phyloP scores from a whole-genome alignment of 2,329 filamentous ascomycete genomes.

The Dryadomyces sulphureus region DNA sequence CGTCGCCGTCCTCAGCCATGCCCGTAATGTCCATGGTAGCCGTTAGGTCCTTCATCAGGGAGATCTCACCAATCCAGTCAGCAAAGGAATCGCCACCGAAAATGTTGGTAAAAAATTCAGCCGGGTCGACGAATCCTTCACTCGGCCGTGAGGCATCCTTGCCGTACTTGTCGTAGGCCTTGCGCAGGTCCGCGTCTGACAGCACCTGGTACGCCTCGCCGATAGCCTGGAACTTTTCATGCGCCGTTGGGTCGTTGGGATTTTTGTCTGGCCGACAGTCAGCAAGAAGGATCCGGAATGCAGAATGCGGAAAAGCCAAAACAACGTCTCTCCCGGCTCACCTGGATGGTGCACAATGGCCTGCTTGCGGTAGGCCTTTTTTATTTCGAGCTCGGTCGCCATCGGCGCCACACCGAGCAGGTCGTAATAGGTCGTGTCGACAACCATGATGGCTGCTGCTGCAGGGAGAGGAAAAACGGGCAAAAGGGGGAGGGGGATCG shows the following conservation, averaged over 20 bases:
- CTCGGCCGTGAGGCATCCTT: slow-evolving; percentile 87
- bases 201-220: slow-evolving; percentile 66
- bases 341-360: slow-evolving; percentile 88
- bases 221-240: slow-evolving; percentile 86
- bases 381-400: slow-evolving; percentile 84
- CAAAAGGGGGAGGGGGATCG: too few relatives aligned
- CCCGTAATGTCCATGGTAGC: slow-evolving; percentile 97
- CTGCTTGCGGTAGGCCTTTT: slow-evolving; percentile 89
- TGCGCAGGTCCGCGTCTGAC: slow-evolving; percentile 72
- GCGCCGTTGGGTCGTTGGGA: slow-evolving; percentile 83
- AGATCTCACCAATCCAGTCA: slow-evolving; percentile 96
- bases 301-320: too few relatives aligned
- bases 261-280: slow-evolving; percentile 62
- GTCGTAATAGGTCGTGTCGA: slow-evolving; percentile 82
- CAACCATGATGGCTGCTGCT: slow-evolving; percentile 49
- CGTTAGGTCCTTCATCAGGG: slow-evolving; percentile 94
- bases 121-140: slow-evolving; percentile 86
- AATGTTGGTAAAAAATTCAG: slow-evolving; percentile 97
- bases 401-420: slow-evolving; percentile 70
- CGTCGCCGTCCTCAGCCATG: slow-evolving; percentile 49
- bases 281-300: too few relatives aligned
- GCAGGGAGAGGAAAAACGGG: too few relatives aligned
- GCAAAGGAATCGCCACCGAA: slow-evolving; percentile 93
- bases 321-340: background rate
- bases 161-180: slow-evolving; percentile 91